Evolutionary conservation across 257 asterid species (phyloP), one percentile per base, ranked within the genome.

Genomic region (Scutellaria barbata): DNA sequence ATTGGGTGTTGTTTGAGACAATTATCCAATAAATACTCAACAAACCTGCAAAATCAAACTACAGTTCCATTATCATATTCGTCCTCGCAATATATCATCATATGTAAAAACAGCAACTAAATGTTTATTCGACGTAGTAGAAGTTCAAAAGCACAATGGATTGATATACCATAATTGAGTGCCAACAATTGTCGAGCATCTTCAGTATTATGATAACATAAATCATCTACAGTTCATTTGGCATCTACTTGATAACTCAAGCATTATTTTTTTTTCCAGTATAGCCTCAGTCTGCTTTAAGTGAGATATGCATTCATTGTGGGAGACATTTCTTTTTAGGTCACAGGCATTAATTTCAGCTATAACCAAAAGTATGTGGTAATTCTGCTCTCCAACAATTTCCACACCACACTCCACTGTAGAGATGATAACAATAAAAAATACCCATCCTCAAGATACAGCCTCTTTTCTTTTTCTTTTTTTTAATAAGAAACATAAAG

Each of bases 1-100:
- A 83, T 56, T 0, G 88, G 82, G 64, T 81, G 82, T 67, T 76
- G 81, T 64, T 81, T 87, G 71, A 91, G 92, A 73, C 76, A 77
- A 76, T 80, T 82, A 73, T 91, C 88, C 77, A 91, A 80, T 82
- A 91, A 59, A 75, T 84, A 77, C 85, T 91, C 97, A 41, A 89
- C 60, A 76, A 81, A 87, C 71, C 97, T 90, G 92, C 87, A 87
- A 42, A 5, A 56, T 18, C 46, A 25, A 63, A 63, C 18, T 54
- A 64, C 52, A 70, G 66, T 77, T 72, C 46, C 66, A 47, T 51
- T 70, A 66, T 60, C 79, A 73, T 57, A 72, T 53, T 65, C 48
- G 43, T 69, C 54, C 47, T 17, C 57, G 73, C 60, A 63, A 54
- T 66, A 69, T 56, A 63, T 59, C 69, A 56, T 66, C 52, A 35